phyloP scores from a whole-genome alignment of 202 grass and related monocot genomes.

The Schoenoplectus tabernaemontani region DNA sequence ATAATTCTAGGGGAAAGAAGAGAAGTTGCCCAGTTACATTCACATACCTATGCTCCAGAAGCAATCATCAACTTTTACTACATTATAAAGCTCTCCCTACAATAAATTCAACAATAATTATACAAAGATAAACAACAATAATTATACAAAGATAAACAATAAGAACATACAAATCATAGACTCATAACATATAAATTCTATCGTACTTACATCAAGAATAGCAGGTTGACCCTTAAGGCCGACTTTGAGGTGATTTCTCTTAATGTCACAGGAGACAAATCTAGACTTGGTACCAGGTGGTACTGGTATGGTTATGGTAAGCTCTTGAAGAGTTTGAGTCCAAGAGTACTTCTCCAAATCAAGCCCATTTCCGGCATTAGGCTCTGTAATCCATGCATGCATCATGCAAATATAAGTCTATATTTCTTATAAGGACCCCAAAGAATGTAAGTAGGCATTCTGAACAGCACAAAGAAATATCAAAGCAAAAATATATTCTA shows the following conservation, averaged over 20 bases:
- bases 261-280: conserved; percentile 77
- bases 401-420: background rate
- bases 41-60: conserved; percentile 95
- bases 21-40: background rate
- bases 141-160: background rate
- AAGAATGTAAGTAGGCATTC: background rate
- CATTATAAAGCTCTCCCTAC: conserved; percentile 71
- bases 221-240: conserved; percentile 83
- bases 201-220: conserved; percentile 71
- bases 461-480: too few relatives aligned
- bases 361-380: conserved; percentile 87
- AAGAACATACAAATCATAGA: background rate
- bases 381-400: conserved; percentile 41
- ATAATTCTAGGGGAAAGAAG: background rate
- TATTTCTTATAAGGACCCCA: background rate
- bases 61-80: conserved; percentile 78
- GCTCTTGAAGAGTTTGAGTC: conserved; percentile 86
- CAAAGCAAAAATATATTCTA: too few relatives aligned
- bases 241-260: conserved; percentile 79
- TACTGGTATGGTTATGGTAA: conserved; percentile 63
- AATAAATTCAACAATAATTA: conserved; percentile 3
- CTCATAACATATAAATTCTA: background rate
- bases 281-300: conserved; percentile 87
- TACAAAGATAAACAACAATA: too few relatives aligned
- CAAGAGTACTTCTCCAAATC: conserved; percentile 98